Evolutionary conservation across 2,329 filamentous ascomycete species (phyloP).

Genomic region (Cryphonectria japonica): DNA sequence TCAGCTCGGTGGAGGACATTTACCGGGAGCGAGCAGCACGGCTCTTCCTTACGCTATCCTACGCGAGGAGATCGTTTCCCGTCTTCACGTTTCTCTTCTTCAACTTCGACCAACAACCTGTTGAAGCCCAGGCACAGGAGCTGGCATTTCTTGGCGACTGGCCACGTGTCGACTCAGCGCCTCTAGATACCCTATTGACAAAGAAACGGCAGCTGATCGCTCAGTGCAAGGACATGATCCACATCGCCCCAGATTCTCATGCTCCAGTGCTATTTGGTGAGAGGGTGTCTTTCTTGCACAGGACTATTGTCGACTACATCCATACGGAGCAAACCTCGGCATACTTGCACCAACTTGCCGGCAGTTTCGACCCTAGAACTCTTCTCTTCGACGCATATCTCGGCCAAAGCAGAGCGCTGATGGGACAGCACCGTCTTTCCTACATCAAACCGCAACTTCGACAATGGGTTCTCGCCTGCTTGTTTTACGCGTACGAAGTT

Average conservation of each 20-base stretch:
- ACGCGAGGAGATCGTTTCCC: constrained; percentile 8
- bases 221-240: constrained; percentile 20
- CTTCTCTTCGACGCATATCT: constrained; percentile 17
- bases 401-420: constrained; percentile 12
- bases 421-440: constrained; percentile 11
- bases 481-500: constrained; percentile 11
- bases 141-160: constrained; percentile 7
- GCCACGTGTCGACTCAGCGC: constrained; percentile 5
- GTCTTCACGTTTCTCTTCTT: constrained; percentile 11
- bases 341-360: neutral
- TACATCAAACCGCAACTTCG: constrained; percentile 2
- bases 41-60: constrained; percentile 12
- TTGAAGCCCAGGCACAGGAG: neutral
- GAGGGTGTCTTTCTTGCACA: constrained; percentile 21
- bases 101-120: constrained; percentile 5
- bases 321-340: constrained; percentile 28
- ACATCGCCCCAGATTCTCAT: constrained; percentile 7
- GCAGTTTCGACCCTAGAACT: constrained; percentile 6
- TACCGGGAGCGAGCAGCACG: constrained; percentile 3
- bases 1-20: constrained; percentile 18
- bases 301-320: constrained; percentile 27
- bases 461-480: constrained; percentile 14
- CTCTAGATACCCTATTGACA: neutral
- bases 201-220: constrained; percentile 11
- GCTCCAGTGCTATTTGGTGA: constrained; percentile 14